phyloP scores from a whole-genome alignment of 139 green algal species.

The Zygnema cylindricum region DNA sequence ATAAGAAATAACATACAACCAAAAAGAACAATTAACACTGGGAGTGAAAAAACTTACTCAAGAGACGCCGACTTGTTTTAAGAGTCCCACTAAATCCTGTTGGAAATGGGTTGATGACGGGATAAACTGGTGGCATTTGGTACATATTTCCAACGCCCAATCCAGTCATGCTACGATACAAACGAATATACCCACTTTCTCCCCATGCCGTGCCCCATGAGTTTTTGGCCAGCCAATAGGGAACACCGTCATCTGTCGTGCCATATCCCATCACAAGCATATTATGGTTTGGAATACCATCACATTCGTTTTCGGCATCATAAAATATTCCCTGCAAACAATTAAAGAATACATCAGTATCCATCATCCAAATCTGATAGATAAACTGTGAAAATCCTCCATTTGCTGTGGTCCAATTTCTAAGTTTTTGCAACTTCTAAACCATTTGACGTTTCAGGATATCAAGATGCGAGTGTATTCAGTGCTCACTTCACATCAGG shows the following conservation, averaged over 20 bases:
- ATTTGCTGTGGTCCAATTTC: background rate
- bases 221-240: conserved; percentile 98
- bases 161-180: background rate
- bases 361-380: background rate
- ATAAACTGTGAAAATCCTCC: background rate
- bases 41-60: background rate
- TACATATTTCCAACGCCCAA: background rate
- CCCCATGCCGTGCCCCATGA: conserved; percentile 90
- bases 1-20: too few relatives aligned
- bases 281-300: conserved; percentile 84
- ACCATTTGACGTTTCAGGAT: too few relatives aligned
- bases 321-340: conserved; percentile 51
- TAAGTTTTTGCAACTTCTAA: too few relatives aligned
- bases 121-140: background rate
- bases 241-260: conserved; percentile 39
- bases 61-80: background rate
- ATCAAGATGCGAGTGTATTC: too few relatives aligned
- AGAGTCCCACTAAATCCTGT: background rate
- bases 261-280: conserved; percentile 94
- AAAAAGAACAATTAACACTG: background rate
- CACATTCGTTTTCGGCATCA: conserved; percentile 30
- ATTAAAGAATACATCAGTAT: too few relatives aligned
- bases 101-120: background rate
- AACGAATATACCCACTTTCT: conserved; percentile 49
- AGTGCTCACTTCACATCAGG: too few relatives aligned